Conservation (phyloP, 1,284 basidiomycete species). For the Trichosporon coremiiforme region DNA sequence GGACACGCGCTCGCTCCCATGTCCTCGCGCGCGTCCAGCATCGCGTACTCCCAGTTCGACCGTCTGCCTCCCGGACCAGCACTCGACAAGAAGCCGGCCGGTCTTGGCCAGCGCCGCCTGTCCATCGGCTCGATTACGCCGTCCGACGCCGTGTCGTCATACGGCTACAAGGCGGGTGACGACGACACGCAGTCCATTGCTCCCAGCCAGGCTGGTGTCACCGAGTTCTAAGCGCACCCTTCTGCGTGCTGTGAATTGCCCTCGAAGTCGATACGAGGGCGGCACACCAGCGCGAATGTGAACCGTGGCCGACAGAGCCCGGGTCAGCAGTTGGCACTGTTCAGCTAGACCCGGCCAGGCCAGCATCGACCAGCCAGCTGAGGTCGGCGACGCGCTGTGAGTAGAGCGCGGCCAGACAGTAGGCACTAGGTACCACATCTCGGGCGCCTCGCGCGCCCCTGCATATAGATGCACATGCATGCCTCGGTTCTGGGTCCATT, state of each 20-base stretch:
- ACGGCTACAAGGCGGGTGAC: slow-evolving; percentile 55
- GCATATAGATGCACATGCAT: slow-evolving; percentile 31
- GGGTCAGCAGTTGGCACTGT: too few species aligned
- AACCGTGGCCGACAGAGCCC: background rate
- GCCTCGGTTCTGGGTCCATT: slow-evolving; percentile 19
- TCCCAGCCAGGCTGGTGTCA: slow-evolving; percentile 56
- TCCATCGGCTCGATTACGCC: slow-evolving; percentile 73
- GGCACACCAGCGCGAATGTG: background rate
- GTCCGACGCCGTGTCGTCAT: slow-evolving; percentile 50
- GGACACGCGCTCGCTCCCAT: slow-evolving; percentile 29
- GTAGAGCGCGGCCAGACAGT: slow-evolving; percentile 6
- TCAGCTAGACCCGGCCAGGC: background rate
- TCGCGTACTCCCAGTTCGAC: slow-evolving; percentile 81
- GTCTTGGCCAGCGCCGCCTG: slow-evolving; percentile 58
- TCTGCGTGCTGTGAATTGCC: background rate
- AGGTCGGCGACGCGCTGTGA: background rate
- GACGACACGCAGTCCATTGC: slow-evolving; percentile 54
- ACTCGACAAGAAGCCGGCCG: slow-evolving; percentile 28
- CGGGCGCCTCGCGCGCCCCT: background rate
- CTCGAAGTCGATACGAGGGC: too few species aligned
- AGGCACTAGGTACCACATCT: background rate
- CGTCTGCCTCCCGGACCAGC: slow-evolving; percentile 59
- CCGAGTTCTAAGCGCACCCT: slow-evolving; percentile 50
- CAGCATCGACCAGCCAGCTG: background rate
- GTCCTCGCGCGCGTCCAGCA: slow-evolving; percentile 54